These are phyloP conservation scores for Amanita molliuscula DNA, from an alignment of 768 basidiomycete species.

Conservation along the genomic window DNA sequence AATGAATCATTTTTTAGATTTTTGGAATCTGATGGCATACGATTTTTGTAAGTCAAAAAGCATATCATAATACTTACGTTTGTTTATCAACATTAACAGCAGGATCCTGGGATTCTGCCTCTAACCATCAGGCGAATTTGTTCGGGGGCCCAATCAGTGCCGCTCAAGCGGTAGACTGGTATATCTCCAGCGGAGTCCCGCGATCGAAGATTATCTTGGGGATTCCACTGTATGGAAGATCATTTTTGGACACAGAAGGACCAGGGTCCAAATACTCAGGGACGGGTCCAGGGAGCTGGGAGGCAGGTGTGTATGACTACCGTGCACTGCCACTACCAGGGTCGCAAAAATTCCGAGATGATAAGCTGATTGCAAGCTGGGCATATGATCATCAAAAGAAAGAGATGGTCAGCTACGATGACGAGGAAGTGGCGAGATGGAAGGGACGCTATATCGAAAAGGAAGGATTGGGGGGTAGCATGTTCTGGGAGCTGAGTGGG, in stretches of 20 bases:
- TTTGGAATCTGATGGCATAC: constrained; percentile 98
- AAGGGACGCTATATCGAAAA: constrained; percentile 77
- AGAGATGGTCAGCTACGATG: constrained; percentile 83
- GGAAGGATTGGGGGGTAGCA: constrained; percentile 77
- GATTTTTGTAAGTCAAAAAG: constrained; percentile 50
- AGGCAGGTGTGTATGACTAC: constrained; percentile 87
- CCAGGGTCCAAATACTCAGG: constrained; percentile 75
- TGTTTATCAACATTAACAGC: constrained; percentile 26
- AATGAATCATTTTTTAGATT: constrained; percentile 85
- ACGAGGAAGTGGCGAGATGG: constrained; percentile 51
- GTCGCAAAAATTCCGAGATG: constrained; percentile 55
- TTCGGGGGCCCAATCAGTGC: constrained; percentile 58
- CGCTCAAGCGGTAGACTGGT: constrained; percentile 59
- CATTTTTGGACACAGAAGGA: constrained; percentile 79
- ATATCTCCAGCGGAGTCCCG: constrained; percentile 58
- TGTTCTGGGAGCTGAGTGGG: constrained; percentile 91
- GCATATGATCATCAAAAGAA: constrained; percentile 61
- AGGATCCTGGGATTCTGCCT: constrained; percentile 63
- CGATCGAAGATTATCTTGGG: constrained; percentile 81
- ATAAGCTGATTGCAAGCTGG: constrained; percentile 68
- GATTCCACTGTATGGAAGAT: constrained; percentile 88
- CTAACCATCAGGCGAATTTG: constrained; percentile 83
- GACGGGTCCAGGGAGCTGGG: constrained; percentile 85
- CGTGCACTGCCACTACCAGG: constrained; percentile 77
- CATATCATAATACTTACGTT: not conserved